phyloP scores from a whole-genome alignment of 1,284 basidiomycete genomes.

The Phaffia rhodozyma region DNA sequence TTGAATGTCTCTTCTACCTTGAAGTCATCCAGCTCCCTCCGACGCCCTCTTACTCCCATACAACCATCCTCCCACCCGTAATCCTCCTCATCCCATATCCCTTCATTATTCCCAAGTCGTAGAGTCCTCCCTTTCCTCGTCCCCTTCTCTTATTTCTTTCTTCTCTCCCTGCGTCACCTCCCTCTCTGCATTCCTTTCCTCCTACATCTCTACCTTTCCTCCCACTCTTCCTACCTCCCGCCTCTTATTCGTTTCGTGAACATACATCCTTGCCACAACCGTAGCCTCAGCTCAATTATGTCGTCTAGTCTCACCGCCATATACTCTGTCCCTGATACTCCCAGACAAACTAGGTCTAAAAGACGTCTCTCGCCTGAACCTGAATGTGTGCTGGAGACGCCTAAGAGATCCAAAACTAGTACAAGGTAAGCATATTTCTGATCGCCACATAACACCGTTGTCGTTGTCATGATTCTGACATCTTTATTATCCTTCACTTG shows the following conservation, averaged over 20 bases:
- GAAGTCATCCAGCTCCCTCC: not conserved
- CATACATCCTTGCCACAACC: not conserved
- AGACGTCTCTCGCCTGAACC: no score
- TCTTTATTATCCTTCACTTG: not conserved
- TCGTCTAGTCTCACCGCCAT: not conserved
- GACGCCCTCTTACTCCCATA: not conserved
- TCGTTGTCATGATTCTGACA: not conserved
- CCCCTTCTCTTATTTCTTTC: slow-evolving; percentile 23
- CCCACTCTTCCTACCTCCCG: not conserved
- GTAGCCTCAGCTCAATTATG: not conserved
- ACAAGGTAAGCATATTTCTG: not conserved
- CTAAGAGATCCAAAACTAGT: no score
- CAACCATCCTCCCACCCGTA: not conserved
- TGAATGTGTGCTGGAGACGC: no score
- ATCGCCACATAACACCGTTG: not conserved
- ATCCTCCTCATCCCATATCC: not conserved
- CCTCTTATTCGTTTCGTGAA: not conserved
- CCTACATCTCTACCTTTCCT: not conserved
- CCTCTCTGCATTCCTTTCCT: not conserved
- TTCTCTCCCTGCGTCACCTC: not conserved
- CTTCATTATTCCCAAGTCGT: not conserved
- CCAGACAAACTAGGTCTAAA: no score
- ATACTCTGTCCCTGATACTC: not conserved
- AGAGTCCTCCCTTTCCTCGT: not conserved
- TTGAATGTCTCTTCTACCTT: no score